Base-by-base conservation (phyloP, 148 eudicot genomes). In the Camellia granthamiana region DNA sequence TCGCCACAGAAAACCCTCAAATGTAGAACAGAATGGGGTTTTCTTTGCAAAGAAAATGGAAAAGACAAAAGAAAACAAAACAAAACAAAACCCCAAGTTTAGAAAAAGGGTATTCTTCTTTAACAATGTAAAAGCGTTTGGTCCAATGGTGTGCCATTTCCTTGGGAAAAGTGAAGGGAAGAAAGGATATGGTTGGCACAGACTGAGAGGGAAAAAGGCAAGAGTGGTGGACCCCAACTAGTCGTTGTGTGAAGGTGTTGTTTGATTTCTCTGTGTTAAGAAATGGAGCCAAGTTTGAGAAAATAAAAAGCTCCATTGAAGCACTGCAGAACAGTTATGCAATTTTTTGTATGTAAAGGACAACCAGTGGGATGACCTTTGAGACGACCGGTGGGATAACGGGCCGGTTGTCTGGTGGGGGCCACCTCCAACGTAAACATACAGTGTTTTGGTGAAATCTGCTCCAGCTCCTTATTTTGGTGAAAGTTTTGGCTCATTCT, bases 211-310 rank as follows among this genome's bases (percentile, higher is more conserved):
- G 58, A 64, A 85, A 81, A 77, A 78, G 77, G 13, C 12, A 12
- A 1, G 43, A 62, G 44, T 58, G 76, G 79, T 69, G 87, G 82
- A 30, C 87, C 87, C 23, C 76, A 67, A 60, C 2, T 43, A 74
- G 82, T 82, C 70, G 60, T 81, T 72, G 67, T 46, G 47, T 64
- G 71, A 77, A 63, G 0, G 19, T 47, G 79, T 38, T 38, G 1
- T 52, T 72, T 68, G 66, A 62, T 60, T 51, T 58, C 64, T 75
- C 74, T 79, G 18, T 23, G 23, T 23, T 23, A 23, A 23, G 23
- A 23, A 23, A 23, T 23, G 23, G 23, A 0, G 23, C 23, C 23
- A 23, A 23, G 23, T 23, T 23, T 23, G 23, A 23, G 23, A 23
- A 23, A 23, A 23, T 23, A 23, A 23, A 23, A 23, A 23, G 23